Evolutionary conservation across 495 filamentous ascomycete species (phyloP).

Genomic region (Hypoxylon fuscum): DNA sequence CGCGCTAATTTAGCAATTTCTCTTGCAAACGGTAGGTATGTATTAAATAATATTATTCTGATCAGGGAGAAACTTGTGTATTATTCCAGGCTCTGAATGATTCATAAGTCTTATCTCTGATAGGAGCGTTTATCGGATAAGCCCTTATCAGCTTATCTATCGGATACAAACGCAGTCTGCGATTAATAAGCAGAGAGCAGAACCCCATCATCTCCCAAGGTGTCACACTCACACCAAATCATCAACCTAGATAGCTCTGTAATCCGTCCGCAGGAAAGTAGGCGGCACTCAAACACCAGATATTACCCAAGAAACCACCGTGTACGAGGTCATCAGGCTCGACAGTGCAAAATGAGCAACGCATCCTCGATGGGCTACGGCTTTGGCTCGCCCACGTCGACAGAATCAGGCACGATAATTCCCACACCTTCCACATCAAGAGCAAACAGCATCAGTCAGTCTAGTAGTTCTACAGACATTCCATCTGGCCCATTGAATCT

Average conservation of each 20-base stretch:
- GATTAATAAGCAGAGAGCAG: too few species aligned
- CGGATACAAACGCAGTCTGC: too few species aligned
- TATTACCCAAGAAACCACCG: constrained; percentile 21
- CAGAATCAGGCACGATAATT: constrained; percentile 24
- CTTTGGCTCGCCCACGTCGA: constrained; percentile 24
- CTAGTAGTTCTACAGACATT: constrained; percentile 17
- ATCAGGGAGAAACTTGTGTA: too few species aligned
- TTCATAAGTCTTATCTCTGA: too few species aligned
- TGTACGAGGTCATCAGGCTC: constrained; percentile 18
- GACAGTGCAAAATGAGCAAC: constrained; percentile 23
- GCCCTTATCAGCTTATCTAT: too few species aligned
- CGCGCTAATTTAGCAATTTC: too few species aligned
- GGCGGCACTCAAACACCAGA: constrained; percentile 9
- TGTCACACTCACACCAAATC: constrained; percentile 1
- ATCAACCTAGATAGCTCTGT: constrained; percentile 5
- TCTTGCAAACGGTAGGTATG: too few species aligned
- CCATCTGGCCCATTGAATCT: constrained; percentile 19
- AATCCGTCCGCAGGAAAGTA: constrained; percentile 6
- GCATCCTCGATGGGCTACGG: constrained; percentile 11
- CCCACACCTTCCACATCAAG: constrained; percentile 25
- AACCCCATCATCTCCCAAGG: neutral
- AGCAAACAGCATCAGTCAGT: constrained; percentile 17
- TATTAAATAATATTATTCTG: too few species aligned
- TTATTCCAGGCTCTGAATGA: too few species aligned
- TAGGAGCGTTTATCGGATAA: too few species aligned